Conservation (phyloP, 345 rosid species). For the Linum usitatissimum region DNA sequence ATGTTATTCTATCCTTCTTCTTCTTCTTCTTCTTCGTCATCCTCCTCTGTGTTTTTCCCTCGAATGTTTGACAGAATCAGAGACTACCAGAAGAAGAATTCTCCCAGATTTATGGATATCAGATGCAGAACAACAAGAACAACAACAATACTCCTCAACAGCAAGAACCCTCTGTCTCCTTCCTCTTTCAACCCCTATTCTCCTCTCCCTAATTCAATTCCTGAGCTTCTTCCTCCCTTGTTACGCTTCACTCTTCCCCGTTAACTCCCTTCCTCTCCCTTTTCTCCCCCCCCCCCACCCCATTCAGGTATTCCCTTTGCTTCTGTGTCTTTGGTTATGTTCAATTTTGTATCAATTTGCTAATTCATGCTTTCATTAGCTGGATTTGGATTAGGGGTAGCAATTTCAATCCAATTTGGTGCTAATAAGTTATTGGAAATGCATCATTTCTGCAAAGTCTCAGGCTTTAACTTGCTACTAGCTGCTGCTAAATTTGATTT, state of each 20-base stretch:
- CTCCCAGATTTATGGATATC: not conserved
- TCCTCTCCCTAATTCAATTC: not conserved
- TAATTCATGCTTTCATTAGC: no score
- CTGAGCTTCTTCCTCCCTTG: not conserved
- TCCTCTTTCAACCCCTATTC: not conserved
- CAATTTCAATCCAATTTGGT: not conserved
- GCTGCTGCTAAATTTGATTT: not conserved
- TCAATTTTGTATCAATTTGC: not conserved
- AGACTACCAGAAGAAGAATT: not conserved
- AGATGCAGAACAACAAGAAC: not conserved
- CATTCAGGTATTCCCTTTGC: not conserved
- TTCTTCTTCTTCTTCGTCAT: not conserved
- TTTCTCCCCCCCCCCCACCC: no score
- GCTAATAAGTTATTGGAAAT: not conserved
- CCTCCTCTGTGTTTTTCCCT: not conserved
- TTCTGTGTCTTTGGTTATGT: no score
- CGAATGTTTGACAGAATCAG: not conserved
- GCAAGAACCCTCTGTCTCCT: not conserved
- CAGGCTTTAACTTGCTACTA: not conserved
- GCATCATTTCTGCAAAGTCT: not conserved
- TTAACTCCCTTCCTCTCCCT: not conserved
- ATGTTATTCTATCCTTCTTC: not conserved
- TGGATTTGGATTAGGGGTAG: no score
- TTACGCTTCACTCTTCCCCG: not conserved
- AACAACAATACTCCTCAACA: not conserved